These are phyloP conservation scores for Helminthosporium solani DNA, from an alignment of 2,329 filamentous ascomycete species.

Conservation along the genomic window DNA sequence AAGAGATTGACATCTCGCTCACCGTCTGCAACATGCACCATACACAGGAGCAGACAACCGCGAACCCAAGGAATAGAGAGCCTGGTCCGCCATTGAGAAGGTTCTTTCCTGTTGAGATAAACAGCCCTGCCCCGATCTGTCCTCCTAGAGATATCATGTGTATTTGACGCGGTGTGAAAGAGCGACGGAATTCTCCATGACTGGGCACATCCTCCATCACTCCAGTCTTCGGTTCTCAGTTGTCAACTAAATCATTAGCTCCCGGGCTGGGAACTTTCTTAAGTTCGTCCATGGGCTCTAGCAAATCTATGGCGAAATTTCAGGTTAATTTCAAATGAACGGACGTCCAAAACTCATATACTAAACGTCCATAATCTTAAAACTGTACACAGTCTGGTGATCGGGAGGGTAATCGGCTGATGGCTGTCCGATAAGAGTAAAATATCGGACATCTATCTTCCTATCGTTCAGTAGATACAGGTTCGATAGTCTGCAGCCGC, in stretches of 20 bases:
- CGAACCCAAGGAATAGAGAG: constrained; percentile 30
- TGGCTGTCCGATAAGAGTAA: no score
- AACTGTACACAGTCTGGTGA: no score
- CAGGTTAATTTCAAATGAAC: no score
- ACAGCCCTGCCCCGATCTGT: constrained; percentile 37
- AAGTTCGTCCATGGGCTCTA: background rate
- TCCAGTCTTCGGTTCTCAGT: background rate
- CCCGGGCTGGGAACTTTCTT: constrained; percentile 1
- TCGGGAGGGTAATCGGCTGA: no score
- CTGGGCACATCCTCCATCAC: background rate
- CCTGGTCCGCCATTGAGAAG: constrained; percentile 24
- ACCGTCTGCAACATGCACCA: constrained; percentile 33
- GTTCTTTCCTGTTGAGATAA: constrained; percentile 33
- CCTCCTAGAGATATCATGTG: constrained; percentile 29
- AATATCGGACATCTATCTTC: no score
- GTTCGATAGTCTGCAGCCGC: no score
- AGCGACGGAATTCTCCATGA: constrained; percentile 6
- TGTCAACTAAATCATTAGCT: background rate
- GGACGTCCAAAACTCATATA: no score
- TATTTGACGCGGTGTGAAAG: constrained; percentile 10
- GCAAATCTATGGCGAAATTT: no score
- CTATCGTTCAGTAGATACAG: no score
- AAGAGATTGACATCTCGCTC: constrained; percentile 37
- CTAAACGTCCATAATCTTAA: no score
- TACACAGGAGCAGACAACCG: constrained; percentile 16